phyloP scores from a whole-genome alignment of 192 early-diverging fungal genomes.

The Radiomyces spectabilis region DNA sequence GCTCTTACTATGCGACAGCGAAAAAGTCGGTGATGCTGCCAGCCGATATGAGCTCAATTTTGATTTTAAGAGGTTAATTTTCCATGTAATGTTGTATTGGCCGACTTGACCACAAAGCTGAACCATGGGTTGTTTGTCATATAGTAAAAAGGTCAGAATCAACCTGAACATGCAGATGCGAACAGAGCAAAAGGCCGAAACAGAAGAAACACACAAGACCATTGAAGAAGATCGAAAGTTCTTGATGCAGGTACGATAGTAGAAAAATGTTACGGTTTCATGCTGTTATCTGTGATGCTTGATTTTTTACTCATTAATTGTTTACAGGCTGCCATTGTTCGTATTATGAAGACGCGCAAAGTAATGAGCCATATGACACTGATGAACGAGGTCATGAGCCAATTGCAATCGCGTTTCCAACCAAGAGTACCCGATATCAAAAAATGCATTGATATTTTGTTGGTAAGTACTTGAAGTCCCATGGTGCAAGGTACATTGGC shows the following conservation, averaged over 20 bases:
- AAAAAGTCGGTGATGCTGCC: conserved; percentile 44
- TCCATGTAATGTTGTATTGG: too few relatives aligned
- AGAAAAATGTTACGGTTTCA: not conserved
- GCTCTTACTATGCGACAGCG: conserved; percentile 44
- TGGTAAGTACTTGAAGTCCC: conserved; percentile 29
- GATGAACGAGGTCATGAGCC: conserved; percentile 69
- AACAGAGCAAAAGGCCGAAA: conserved; percentile 85
- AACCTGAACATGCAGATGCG: conserved; percentile 83
- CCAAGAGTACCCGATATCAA: conserved; percentile 73
- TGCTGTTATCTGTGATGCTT: not conserved
- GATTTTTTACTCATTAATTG: conserved; percentile 23
- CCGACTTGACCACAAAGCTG: too few relatives aligned
- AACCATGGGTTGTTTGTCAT: too few relatives aligned
- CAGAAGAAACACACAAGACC: conserved; percentile 86
- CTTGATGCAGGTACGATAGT: conserved; percentile 72
- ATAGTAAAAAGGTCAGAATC: conserved; percentile 80
- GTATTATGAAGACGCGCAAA: conserved; percentile 78
- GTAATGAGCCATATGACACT: conserved; percentile 58
- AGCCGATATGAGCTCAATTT: conserved; percentile 69
- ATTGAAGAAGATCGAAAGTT: conserved; percentile 89
- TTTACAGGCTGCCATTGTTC: conserved; percentile 80
- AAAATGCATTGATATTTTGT: conserved; percentile 76
- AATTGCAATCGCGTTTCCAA: conserved; percentile 57
- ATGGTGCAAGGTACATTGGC: not conserved
- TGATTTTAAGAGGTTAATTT: conserved; percentile 64